A percentile compares a stretch with the other conserved stretches of the same genome.
phyloP scores from a whole-genome alignment of 768 basidiomycete genomes.

The Floccularia luteovirens region DNA sequence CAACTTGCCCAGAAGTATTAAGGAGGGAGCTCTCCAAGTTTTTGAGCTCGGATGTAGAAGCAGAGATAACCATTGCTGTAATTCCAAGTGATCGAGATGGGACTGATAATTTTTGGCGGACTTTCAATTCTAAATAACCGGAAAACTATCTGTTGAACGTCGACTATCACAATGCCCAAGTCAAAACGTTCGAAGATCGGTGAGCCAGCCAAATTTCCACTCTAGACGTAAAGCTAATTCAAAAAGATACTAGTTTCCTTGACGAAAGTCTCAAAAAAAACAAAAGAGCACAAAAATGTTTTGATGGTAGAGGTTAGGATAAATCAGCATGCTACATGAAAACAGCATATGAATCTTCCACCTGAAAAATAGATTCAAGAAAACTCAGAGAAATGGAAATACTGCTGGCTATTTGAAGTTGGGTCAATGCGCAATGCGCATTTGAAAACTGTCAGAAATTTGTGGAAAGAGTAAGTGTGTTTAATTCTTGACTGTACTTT shows the following conservation, averaged over 20 bases:
- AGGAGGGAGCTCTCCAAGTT: conserved; percentile 72
- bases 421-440: conserved; percentile 94
- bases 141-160: conserved; percentile 12
- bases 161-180: conserved; percentile 61
- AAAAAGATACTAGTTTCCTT: conserved; percentile 59
- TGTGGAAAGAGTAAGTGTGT: conserved; percentile 82
- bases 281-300: conserved; percentile 80
- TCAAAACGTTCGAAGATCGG: conserved; percentile 88
- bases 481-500: not conserved
- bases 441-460: conserved; percentile 85
- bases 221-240: conserved; percentile 7
- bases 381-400: conserved; percentile 84
- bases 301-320: conserved; percentile 74
- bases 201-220: conserved; percentile 38
- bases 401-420: conserved; percentile 94
- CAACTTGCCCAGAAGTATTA: conserved; percentile 62
- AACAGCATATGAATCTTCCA: conserved; percentile 1
- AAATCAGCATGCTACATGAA: conserved; percentile 4
- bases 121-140: conserved; percentile 40
- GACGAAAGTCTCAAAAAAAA: conserved; percentile 93
- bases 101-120: conserved; percentile 34
- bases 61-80: conserved; percentile 22
- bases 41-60: conserved; percentile 47
- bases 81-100: conserved; percentile 11
- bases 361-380: conserved; percentile 55